phyloP scores from a whole-genome alignment of 306 rosid species.

The Cucurbita argyrosperma region DNA sequence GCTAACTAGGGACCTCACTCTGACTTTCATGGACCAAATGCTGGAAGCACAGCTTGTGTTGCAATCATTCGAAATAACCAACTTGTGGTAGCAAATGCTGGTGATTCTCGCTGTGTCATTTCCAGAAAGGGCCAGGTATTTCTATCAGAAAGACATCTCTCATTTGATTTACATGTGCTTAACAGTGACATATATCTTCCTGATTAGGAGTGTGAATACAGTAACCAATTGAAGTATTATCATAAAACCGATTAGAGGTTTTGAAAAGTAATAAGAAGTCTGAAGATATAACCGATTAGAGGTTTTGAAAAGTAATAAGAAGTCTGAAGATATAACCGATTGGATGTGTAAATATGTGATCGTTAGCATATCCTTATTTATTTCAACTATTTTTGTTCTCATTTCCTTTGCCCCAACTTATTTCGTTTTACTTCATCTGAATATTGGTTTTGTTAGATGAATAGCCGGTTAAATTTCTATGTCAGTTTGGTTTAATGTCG shows the following conservation, averaged over 20 bases:
- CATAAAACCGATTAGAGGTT: neutral
- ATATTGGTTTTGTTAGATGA: neutral
- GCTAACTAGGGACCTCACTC: slow-evolving; percentile 85
- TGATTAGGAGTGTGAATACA: neutral
- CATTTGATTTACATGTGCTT: neutral
- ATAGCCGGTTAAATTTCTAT: neutral
- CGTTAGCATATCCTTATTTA: neutral
- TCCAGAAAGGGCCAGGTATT: slow-evolving; percentile 87
- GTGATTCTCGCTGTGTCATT: slow-evolving; percentile 87
- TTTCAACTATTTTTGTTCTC: neutral
- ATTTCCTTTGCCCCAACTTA: neutral
- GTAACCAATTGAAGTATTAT: neutral
- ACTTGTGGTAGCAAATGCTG: slow-evolving; percentile 89
- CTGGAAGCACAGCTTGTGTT: slow-evolving; percentile 94
- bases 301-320: neutral
- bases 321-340: neutral
- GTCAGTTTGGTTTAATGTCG: neutral
- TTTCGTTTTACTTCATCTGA: no score
- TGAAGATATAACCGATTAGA: neutral
- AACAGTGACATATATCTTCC: neutral
- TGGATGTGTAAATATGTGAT: neutral
- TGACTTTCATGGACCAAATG: slow-evolving; percentile 73
- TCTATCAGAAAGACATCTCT: neutral
- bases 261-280: neutral
- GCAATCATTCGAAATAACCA: slow-evolving; percentile 48